Conservation (phyloP, 371 early-diverging fungal species). For the Mortierella polycephala region DNA sequence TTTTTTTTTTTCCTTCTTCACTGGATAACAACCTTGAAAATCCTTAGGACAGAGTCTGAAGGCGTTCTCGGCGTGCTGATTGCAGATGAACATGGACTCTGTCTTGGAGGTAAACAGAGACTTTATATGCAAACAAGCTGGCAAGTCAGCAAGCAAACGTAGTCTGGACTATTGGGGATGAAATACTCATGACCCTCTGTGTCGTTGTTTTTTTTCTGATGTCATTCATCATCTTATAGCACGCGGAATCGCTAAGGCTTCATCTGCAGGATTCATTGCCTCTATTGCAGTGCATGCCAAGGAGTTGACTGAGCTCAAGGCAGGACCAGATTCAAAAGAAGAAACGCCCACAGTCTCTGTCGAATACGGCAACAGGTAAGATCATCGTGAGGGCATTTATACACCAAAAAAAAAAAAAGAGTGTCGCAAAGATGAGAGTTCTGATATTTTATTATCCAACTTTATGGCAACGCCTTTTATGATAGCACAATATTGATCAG, state of each 20-base stretch:
- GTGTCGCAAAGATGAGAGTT: not conserved
- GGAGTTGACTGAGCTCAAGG: slow-evolving; percentile 37
- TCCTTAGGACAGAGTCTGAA: slow-evolving; percentile 44
- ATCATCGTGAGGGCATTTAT: not conserved
- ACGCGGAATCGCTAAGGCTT: slow-evolving; percentile 53
- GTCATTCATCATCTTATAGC: slow-evolving; percentile 7
- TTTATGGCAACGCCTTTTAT: not conserved
- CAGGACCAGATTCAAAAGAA: slow-evolving; percentile 20
- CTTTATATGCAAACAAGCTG: not conserved
- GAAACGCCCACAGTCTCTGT: slow-evolving; percentile 52
- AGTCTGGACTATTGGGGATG: not conserved
- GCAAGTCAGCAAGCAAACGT: not conserved
- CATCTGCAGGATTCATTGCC: slow-evolving; percentile 54
- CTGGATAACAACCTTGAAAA: not conserved
- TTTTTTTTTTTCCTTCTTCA: not conserved
- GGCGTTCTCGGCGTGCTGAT: slow-evolving; percentile 56
- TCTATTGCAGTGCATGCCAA: slow-evolving; percentile 54
- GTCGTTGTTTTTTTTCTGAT: not conserved
- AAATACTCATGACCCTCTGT: not conserved
- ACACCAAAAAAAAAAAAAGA: not conserved
- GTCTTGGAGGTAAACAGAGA: slow-evolving; percentile 51
- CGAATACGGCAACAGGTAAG: slow-evolving; percentile 46
- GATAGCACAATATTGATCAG: slow-evolving; percentile 50
- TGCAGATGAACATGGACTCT: slow-evolving; percentile 56
- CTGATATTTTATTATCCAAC: not conserved